Conservation (phyloP, 176 grass and related monocot genomes). For the barley (Hordeum vulgare) region DNA sequence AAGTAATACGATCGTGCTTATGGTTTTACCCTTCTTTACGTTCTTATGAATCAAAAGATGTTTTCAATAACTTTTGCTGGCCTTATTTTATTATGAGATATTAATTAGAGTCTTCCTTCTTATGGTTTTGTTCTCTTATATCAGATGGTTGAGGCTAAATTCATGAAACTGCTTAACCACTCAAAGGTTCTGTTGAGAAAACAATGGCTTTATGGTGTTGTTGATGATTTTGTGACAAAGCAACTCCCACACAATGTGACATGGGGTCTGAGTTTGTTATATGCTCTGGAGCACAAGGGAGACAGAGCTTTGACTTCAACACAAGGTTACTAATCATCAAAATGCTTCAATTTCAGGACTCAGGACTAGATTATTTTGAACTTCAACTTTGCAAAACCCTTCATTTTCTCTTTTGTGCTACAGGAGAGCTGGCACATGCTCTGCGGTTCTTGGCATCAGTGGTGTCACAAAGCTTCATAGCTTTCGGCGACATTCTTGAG, state of each 20-base stretch:
- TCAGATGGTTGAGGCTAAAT: slow-evolving; percentile 91
- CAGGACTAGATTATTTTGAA: slow-evolving; percentile 2
- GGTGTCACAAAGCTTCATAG: slow-evolving; percentile 96
- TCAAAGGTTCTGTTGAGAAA: slow-evolving; percentile 84
- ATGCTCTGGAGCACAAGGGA: slow-evolving; percentile 98
- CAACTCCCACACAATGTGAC: slow-evolving; percentile 99
- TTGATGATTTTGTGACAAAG: slow-evolving; percentile 98
- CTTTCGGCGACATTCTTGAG: slow-evolving; percentile 97
- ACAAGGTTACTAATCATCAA: slow-evolving; percentile 57
- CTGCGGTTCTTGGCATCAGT: slow-evolving; percentile 92
- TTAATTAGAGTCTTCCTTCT: background rate
- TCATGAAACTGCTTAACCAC: slow-evolving; percentile 76
- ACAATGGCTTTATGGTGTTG: slow-evolving; percentile 94
- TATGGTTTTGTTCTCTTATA: slow-evolving; percentile 20
- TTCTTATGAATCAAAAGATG: background rate
- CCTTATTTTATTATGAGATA: background rate
- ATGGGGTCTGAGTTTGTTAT: slow-evolving; percentile 93
- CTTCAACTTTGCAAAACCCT: background rate
- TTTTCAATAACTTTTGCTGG: background rate
- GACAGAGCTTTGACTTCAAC: slow-evolving; percentile 86
- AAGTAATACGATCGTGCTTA: background rate
- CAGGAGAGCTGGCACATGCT: slow-evolving; percentile 95
- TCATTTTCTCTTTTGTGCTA: slow-evolving; percentile 28
- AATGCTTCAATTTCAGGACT: background rate
- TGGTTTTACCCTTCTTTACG: background rate